Evolutionary conservation across 257 asterid genomes (phyloP).

Genomic region (Galeopsis tetrahit): DNA sequence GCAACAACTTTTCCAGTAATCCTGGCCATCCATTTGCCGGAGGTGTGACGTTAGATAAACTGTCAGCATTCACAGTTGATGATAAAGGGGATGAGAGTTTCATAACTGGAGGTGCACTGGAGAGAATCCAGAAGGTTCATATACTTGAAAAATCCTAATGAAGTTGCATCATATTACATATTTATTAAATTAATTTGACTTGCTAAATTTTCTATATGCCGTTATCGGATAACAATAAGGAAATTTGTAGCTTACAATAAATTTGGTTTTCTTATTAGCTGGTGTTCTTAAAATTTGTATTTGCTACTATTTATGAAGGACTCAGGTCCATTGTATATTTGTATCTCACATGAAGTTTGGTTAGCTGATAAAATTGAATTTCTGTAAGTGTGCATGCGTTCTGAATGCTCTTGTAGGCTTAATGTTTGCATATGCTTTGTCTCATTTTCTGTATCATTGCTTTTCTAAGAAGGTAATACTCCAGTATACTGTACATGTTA

Average conservation of each 20-base stretch:
- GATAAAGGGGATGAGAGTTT: conserved; percentile 87
- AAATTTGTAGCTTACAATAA: neutral
- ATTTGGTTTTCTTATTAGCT: neutral
- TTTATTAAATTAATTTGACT: conserved; percentile 13
- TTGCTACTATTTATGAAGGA: conserved; percentile 17
- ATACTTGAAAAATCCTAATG: conserved; percentile 27
- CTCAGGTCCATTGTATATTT: neutral
- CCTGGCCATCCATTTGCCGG: conserved; percentile 96
- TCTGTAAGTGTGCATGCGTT: conserved; percentile 8
- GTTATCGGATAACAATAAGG: neutral
- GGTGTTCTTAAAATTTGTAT: neutral
- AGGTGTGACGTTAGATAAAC: conserved; percentile 86
- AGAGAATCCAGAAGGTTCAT: conserved; percentile 81
- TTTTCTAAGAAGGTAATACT: neutral
- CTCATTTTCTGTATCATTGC: neutral
- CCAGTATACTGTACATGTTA: neutral
- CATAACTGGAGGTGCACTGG: conserved; percentile 88
- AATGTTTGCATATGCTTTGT: conserved; percentile 6
- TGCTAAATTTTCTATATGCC: neutral
- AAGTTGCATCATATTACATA: conserved; percentile 8
- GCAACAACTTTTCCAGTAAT: conserved; percentile 59
- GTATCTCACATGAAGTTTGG: conserved; percentile 7
- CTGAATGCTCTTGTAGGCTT: conserved; percentile 8
- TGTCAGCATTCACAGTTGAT: conserved; percentile 91
- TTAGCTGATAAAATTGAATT: conserved; percentile 20